phyloP scores from a whole-genome alignment of 495 filamentous ascomycete species.

The Penicillium fimorum region DNA sequence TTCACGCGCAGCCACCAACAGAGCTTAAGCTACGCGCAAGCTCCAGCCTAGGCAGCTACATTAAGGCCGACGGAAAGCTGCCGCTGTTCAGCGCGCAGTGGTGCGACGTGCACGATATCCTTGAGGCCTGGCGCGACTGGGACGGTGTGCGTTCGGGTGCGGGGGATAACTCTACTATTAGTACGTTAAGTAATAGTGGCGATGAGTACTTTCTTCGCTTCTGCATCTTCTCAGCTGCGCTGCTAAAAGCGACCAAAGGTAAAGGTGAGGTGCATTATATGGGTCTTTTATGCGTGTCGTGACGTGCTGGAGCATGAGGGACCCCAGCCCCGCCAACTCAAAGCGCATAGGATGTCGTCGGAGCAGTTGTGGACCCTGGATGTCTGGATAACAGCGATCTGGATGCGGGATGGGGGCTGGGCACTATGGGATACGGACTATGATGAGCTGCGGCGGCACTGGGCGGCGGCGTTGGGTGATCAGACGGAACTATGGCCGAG shows the following conservation, averaged over 20 bases:
- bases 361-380: slow-evolving; percentile 11
- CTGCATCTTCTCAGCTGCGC: background rate
- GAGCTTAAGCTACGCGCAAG: background rate
- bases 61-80: background rate
- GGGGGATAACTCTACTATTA: background rate
- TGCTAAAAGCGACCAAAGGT: background rate
- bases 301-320: background rate
- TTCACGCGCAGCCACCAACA: background rate
- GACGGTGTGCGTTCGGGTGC: background rate
- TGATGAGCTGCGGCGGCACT: slow-evolving; percentile 1
- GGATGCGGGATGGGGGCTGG: slow-evolving; percentile 6
- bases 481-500: slow-evolving; percentile 1
- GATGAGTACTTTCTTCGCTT: slow-evolving; percentile 3
- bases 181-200: background rate
- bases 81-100: background rate
- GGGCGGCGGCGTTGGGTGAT: background rate
- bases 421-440: background rate
- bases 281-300: background rate
- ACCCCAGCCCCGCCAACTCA: background rate
- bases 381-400: slow-evolving; percentile 9
- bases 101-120: background rate
- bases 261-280: background rate
- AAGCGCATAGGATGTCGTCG: slow-evolving; percentile 1
- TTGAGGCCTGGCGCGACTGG: background rate
- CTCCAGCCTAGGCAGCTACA: background rate